Evolutionary conservation across 1,284 basidiomycete genomes (phyloP).

Genomic region (Fomitopsis pinicola): DNA sequence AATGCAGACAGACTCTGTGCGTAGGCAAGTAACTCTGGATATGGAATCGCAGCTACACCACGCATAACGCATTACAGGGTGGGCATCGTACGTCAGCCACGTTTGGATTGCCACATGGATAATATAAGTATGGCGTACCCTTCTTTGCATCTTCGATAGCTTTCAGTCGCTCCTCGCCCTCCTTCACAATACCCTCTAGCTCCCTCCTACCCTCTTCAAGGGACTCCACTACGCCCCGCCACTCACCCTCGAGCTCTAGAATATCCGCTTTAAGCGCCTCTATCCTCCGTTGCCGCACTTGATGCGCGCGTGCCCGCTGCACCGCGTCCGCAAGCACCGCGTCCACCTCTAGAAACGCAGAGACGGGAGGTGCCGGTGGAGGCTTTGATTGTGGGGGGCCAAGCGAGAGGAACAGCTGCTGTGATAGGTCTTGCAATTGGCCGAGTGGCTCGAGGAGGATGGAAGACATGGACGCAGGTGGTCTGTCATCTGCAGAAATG

Average conservation of each 20-base stretch:
- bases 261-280: conserved; percentile 68
- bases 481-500: background rate
- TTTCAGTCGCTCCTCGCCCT: conserved; percentile 66
- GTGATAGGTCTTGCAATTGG: conserved; percentile 59
- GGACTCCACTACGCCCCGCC: conserved; percentile 60
- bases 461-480: conserved; percentile 33
- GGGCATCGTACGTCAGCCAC: background rate
- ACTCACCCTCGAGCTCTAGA: conserved; percentile 55
- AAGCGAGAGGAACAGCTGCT: conserved; percentile 66
- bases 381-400: conserved; percentile 60
- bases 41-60: conserved; percentile 62
- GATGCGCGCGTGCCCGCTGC: conserved; percentile 63
- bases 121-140: conserved; percentile 37
- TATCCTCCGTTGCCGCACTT: conserved; percentile 68
- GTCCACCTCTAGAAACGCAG: conserved; percentile 59
- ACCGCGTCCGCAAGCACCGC: conserved; percentile 57
- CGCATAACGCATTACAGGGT: background rate
- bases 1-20: conserved; percentile 78
- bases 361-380: conserved; percentile 55
- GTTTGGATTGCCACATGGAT: background rate
- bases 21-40: conserved; percentile 75
- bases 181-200: conserved; percentile 61
- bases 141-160: conserved; percentile 67
- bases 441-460: conserved; percentile 62
- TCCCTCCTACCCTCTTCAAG: conserved; percentile 63